Evolutionary conservation across 345 rosid species (phyloP), one percentile per base, ranked within the genome.

Genomic region (Excoecaria agallocha): DNA sequence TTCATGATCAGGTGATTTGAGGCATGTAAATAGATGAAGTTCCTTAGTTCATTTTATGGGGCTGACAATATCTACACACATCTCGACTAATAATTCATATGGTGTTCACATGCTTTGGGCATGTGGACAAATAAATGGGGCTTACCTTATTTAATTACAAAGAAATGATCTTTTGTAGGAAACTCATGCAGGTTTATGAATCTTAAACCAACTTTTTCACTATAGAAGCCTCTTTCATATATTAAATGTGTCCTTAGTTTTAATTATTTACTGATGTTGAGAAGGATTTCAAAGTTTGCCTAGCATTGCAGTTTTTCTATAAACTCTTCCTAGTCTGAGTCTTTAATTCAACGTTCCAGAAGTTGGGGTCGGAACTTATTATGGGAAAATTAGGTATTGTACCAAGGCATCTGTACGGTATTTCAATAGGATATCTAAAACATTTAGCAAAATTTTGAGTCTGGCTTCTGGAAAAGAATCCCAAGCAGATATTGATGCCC

Each of bases 1-100:
- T 95, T 78, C 83, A 95, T 78, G 93, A 91, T 65, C 83, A 89
- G 96, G 98, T 94, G 82, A 55, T 69, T 70, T 77, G 54, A 57
- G 57, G 46, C 48, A 71, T 70, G 10, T 25, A 41, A 20, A 56
- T 58, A 48, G 17, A 54, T 54, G 43, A 66, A 4, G 16, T 50
- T 75, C 35, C 67, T 64, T 11, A 22, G 48, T 6, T 62, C 6
- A 52, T 49, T 51, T 30, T 19, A 16, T n/a, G 49, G 12, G 12
- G 13, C 13, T 66, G 38, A 5, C 8, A 13, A 43, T 54, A 37
- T 73, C 22, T 52, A n/a, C 66, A 13, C 24, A 25, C 15, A 60
- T 6, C 8, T 11, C n/a, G n/a, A n/a, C n/a, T n/a, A n/a, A 55
- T 19, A 25, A 11, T 19, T n/a, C 24, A 20, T 20, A n/a, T 43